Evolutionary conservation across 2,329 filamentous ascomycete species (phyloP), one percentile per base, ranked within the genome.

Genomic region (Penicillium sp.): DNA sequence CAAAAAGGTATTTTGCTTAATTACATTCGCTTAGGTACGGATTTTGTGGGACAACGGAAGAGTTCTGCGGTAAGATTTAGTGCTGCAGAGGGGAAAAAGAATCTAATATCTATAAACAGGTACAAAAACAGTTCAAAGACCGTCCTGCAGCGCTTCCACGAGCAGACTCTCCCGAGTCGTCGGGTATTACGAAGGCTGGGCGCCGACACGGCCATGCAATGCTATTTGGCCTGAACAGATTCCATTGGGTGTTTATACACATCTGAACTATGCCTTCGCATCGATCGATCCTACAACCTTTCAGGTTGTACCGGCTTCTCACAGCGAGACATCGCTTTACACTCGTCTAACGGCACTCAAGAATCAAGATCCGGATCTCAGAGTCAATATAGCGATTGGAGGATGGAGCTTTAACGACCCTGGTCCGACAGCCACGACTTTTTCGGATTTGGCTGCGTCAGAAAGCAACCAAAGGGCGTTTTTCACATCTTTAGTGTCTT

Each of bases 261-360:
- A 54, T 24, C 21, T 54, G 2, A 54, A 47, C 28, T 46, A 42
- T 42, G 71, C 76, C 0, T 79, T 79, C 52, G 72, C 68, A 1
- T 71, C 67, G 30, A 71, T 79, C 51, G 67, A 78, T 43, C 72
- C 75, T 0, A 49, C 40, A 2, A 54, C 52, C 1, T 76, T 63
- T 46, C 49, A 62, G 1, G 47, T 64, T 0, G 51, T 55, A 0
- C 65, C 72, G 0, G 69, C 69, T 61, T 63, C 65, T 43, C 7
- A 24, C 5, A 52, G 0, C 59, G 61, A 56, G 1, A 18, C 14
- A 0, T 16, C 46, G 0, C 55, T 72, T 3, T 67, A 65, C 28
- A 21, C 18, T 2, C 49, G 64, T 1, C 63, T 72, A 21, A 69
- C 68, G 0, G 56, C 53, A 1, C 60, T 78, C 1, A 77, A 78